Evolutionary conservation across 805 yeast genomes (phyloP).

Genomic region (Komagataella mondaviorum): DNA sequence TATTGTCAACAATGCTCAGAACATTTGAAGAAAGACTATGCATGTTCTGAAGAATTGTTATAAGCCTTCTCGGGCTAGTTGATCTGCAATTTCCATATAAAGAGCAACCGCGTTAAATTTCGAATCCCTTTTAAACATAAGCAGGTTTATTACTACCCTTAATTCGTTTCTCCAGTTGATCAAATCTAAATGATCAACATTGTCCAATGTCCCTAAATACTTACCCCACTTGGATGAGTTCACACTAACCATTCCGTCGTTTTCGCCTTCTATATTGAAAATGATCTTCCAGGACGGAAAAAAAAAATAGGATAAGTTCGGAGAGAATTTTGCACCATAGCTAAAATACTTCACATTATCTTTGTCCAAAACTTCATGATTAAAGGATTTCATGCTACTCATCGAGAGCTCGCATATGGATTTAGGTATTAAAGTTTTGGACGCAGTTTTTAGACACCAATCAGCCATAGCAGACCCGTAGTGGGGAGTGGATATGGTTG

Average conservation of each 20-base stretch:
- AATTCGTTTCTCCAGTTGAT: slow-evolving; percentile 67
- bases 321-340: slow-evolving; percentile 66
- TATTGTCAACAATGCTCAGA: neutral
- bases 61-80: slow-evolving; percentile 44
- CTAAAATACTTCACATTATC: slow-evolving; percentile 64
- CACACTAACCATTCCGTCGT: slow-evolving; percentile 82
- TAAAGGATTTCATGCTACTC: slow-evolving; percentile 34
- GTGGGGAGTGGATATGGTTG: slow-evolving; percentile 86
- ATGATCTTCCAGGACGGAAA: slow-evolving; percentile 52
- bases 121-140: slow-evolving; percentile 17
- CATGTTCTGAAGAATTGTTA: slow-evolving; percentile 12
- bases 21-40: slow-evolving; percentile 7
- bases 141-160: slow-evolving; percentile 22
- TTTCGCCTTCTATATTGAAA: slow-evolving; percentile 35
- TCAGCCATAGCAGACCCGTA: slow-evolving; percentile 79
- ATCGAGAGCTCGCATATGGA: slow-evolving; percentile 58
- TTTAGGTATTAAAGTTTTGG: slow-evolving; percentile 11
- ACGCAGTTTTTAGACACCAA: slow-evolving; percentile 26
- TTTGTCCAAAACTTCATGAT: slow-evolving; percentile 34
- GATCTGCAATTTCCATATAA: slow-evolving; percentile 55
- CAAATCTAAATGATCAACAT: slow-evolving; percentile 76
- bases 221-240: slow-evolving; percentile 74
- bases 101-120: slow-evolving; percentile 55
- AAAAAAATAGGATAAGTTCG: slow-evolving; percentile 50
- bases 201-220: slow-evolving; percentile 63